phyloP scores from a whole-genome alignment of 2,329 filamentous ascomycete species.

The Beauveria bassiana region DNA sequence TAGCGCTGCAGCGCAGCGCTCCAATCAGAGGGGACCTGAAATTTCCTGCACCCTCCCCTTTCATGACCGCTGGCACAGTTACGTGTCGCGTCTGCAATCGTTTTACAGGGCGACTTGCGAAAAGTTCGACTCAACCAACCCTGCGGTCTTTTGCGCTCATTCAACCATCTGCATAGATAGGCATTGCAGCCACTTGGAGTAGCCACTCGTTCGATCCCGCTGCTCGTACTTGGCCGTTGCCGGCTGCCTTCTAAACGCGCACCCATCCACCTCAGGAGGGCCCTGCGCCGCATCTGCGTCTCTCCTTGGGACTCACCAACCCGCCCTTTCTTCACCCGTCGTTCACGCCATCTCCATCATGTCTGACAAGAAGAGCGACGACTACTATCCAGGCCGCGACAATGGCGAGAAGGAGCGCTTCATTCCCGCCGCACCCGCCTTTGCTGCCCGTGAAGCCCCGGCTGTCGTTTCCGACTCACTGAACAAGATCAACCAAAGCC shows the following conservation, averaged over 20 bases:
- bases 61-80: background rate
- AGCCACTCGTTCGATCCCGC: background rate
- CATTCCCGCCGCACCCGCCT: slow-evolving; percentile 6
- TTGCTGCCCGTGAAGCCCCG: slow-evolving; percentile 3
- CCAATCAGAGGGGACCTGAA: slow-evolving; percentile 9
- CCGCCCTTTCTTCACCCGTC: background rate
- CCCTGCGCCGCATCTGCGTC: background rate
- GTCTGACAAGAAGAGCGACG: slow-evolving; percentile 13
- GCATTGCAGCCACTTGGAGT: background rate
- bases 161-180: background rate
- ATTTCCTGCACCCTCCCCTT: slow-evolving; percentile 11
- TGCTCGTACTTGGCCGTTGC: background rate
- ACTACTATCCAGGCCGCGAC: slow-evolving; percentile 8
- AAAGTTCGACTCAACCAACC: background rate
- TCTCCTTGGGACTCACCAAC: background rate
- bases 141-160: background rate
- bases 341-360: background rate
- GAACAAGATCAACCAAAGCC: slow-evolving; percentile 10
- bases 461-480: slow-evolving; percentile 7
- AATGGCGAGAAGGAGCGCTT: slow-evolving; percentile 13
- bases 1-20: background rate
- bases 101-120: background rate
- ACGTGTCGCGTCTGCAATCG: slow-evolving; percentile 10
- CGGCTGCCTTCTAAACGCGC: background rate
- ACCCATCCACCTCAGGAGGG: background rate